Base-by-base conservation (phyloP, 495 filamentous ascomycete genomes). In the Monascus purpureus region DNA sequence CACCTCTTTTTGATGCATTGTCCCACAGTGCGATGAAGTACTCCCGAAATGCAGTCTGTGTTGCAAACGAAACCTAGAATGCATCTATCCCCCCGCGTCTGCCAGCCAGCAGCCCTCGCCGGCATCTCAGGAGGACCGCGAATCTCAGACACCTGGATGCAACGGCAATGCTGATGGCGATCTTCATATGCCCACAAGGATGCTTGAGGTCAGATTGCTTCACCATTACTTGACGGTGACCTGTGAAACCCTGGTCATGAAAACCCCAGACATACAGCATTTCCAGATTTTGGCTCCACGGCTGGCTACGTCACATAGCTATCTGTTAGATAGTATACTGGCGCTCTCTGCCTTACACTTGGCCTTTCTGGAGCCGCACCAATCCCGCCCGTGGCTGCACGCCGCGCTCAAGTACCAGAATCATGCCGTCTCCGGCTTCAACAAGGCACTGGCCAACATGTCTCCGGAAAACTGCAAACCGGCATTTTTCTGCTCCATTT, bases 341-440 rank as follows among this genome's bases (percentile, higher is more conserved):
- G 64, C 65, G 1, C 33, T 70, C 5, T 54, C 64, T 4, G 58
- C 65, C 4, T 39, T 67, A 19, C 65, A 70, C 32, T 41, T 70
- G 17, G 54, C 55, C 2, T 52, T 55, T 23, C n/a, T 53, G 1
- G 53, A 60, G 23, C 13, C 36, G 7, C 41, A 46, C 13, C 46
- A 58, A 14, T 45, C 45, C n/a, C 40, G 40, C 2, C 24, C 25
- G 8, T 58, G 53, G 53, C 25, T 59, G 8, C 50, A 59, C 22
- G 31, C 45, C 11, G 58, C 53, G 0, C 40, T 56, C 16, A 41
- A 46, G 16, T 59, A 62, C 25, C 58, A 62, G 32, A 51, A 44
- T 20, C 47, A 50, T 9, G 47, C 58, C 1, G 56, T 54, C 17
- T 47, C 55, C 9, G 50, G 53, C 0, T 38, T 62, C 12, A 44